phyloP scores from a whole-genome alignment of 1,284 basidiomycete genomes.

The Papiliotrema laurentii region DNA sequence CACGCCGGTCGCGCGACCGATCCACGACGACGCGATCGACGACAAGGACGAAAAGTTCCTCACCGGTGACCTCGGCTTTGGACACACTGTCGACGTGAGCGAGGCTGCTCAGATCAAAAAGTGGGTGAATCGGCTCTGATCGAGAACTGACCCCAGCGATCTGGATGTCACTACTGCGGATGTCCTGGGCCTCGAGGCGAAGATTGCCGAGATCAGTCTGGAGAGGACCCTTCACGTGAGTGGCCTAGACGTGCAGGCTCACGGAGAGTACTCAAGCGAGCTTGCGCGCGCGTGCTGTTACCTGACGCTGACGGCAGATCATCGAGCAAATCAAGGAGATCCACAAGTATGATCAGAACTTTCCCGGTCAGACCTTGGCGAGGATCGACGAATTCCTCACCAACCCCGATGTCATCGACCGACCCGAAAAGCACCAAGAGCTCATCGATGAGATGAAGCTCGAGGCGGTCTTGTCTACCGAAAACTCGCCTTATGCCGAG shows the following conservation, averaged over 20 bases:
- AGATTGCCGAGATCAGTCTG: constrained; percentile 8
- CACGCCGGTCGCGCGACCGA: too few species aligned
- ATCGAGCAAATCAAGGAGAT: constrained; percentile 9
- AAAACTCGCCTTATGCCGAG: constrained; percentile 73
- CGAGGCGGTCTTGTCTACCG: constrained; percentile 32
- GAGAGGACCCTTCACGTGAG: constrained; percentile 2
- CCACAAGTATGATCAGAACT: constrained; percentile 24
- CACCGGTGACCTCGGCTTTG: too few species aligned
- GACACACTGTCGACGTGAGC: not conserved
- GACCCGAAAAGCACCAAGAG: constrained; percentile 15
- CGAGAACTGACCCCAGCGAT: not conserved
- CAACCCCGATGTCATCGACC: constrained; percentile 8
- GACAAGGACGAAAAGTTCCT: too few species aligned
- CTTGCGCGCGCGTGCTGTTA: too few species aligned
- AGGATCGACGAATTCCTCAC: constrained; percentile 12
- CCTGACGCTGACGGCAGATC: constrained; percentile 5
- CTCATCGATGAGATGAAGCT: constrained; percentile 30
- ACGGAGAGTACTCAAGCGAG: too few species aligned
- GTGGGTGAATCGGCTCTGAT: not conserved
- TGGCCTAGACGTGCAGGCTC: not conserved
- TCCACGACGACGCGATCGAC: too few species aligned
- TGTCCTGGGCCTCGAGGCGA: constrained; percentile 11
- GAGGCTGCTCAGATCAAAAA: not conserved
- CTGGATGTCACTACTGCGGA: constrained; percentile 2
- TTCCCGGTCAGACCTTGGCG: constrained; percentile 6